These are phyloP conservation scores for Lentinula novae-zelandiae DNA, from an alignment of 1,284 basidiomycete species.

Conservation along the genomic window DNA sequence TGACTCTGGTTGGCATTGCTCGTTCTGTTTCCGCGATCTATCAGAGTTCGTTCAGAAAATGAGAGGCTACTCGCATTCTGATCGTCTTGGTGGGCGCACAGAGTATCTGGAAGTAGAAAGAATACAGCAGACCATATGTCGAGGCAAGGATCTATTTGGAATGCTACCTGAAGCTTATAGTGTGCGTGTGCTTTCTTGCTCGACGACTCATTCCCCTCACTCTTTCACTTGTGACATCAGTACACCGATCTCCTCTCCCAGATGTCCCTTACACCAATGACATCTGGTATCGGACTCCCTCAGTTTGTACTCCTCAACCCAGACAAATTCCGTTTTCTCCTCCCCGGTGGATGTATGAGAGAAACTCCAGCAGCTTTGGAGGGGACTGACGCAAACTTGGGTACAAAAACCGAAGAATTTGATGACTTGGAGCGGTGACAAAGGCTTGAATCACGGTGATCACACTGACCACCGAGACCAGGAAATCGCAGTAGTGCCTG, in stretches of 20 bases:
- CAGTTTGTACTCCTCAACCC: slow-evolving; percentile 48
- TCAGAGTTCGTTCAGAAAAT: slow-evolving; percentile 62
- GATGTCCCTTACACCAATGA: slow-evolving; percentile 43
- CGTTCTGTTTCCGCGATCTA: slow-evolving; percentile 63
- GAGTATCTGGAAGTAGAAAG: slow-evolving; percentile 45
- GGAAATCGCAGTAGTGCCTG: no score
- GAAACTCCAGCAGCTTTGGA: slow-evolving; percentile 14
- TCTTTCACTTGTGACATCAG: slow-evolving; percentile 23
- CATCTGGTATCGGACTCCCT: slow-evolving; percentile 50
- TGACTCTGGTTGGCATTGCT: slow-evolving; percentile 61
- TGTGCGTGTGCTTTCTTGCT: slow-evolving; percentile 26
- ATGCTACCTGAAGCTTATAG: slow-evolving; percentile 66
- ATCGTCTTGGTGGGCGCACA: slow-evolving; percentile 56
- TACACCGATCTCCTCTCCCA: slow-evolving; percentile 49
- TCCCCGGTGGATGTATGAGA: slow-evolving; percentile 55
- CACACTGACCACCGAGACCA: no score
- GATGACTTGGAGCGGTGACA: slow-evolving; percentile 9
- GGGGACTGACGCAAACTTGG: background rate
- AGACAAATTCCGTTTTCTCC: slow-evolving; percentile 48
- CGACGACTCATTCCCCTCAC: background rate
- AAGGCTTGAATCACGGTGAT: background rate
- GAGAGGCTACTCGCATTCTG: slow-evolving; percentile 63
- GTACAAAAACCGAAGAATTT: background rate
- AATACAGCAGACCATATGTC: slow-evolving; percentile 60
- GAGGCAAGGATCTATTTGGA: slow-evolving; percentile 60